phyloP scores from a whole-genome alignment of 306 rosid genomes.

The Cicer bijugum region DNA sequence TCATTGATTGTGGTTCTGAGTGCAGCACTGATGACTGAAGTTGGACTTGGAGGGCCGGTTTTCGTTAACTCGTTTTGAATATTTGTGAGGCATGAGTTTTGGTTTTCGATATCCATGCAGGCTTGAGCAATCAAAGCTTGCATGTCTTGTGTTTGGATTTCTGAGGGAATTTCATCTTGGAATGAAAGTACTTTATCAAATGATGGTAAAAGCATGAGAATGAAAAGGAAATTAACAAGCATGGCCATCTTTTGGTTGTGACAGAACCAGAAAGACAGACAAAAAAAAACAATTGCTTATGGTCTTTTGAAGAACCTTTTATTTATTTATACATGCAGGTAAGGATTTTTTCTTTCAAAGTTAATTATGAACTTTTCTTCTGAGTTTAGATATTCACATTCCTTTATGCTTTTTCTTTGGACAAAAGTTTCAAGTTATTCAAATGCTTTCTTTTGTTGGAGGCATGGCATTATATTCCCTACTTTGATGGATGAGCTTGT shows the following conservation, averaged over 20 bases:
- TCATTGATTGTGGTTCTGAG: constrained; percentile 66
- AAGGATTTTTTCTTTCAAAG: constrained; percentile 47
- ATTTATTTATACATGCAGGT: constrained; percentile 46
- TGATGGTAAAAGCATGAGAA: constrained; percentile 50
- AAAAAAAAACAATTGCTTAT: constrained; percentile 9
- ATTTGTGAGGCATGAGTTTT: constrained; percentile 58
- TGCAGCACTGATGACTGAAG: constrained; percentile 68
- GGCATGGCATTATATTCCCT: constrained; percentile 56
- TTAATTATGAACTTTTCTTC: constrained; percentile 43
- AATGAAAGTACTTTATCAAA: constrained; percentile 42
- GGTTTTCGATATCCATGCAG: constrained; percentile 64
- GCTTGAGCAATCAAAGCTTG: constrained; percentile 65
- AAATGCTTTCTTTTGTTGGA: constrained; percentile 64
- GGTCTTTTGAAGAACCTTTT: constrained; percentile 36
- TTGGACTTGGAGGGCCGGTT: constrained; percentile 51
- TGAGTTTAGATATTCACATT: constrained; percentile 45
- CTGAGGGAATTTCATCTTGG: constrained; percentile 49
- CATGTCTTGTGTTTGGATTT: constrained; percentile 52
- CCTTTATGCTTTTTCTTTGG: constrained; percentile 56
- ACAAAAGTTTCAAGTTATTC: constrained; percentile 55
- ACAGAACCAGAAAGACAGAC: constrained; percentile 39
- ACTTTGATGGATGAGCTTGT: constrained; percentile 26
- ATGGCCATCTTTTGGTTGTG: constrained; percentile 54
- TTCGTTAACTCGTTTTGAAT: constrained; percentile 62
- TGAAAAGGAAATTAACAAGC: constrained; percentile 49